phyloP scores from a whole-genome alignment of 139 green algal genomes.

The Volvox africanus region DNA sequence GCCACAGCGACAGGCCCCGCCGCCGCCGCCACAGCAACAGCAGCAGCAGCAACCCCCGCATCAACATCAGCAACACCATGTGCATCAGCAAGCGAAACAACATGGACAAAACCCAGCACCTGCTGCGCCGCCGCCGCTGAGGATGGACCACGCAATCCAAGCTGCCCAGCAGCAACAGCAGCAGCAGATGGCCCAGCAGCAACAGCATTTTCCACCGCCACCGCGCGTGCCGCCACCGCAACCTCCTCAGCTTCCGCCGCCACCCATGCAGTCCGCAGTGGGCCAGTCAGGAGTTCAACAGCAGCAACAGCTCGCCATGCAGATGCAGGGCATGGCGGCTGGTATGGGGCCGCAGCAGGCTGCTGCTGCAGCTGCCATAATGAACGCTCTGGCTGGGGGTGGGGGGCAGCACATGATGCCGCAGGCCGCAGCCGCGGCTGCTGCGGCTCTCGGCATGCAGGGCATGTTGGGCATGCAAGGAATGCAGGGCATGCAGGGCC shows the following conservation, averaged over 20 bases:
- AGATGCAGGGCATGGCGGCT: conserved; percentile 26
- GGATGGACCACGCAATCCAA: conserved; percentile 5
- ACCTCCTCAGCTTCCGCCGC: not conserved
- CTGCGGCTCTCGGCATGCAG: not conserved
- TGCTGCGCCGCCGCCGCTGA: not conserved
- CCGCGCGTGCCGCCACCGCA: conserved; percentile 2
- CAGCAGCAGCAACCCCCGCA: conserved; percentile 3
- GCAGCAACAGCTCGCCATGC: conserved; percentile 4
- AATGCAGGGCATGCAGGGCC: not conserved
- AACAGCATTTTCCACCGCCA: conserved; percentile 21
- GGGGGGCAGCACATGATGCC: not conserved
- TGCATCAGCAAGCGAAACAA: not conserved
- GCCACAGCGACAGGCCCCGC: not conserved
- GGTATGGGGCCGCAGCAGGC: conserved; percentile 38
- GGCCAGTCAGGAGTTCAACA: conserved; percentile 20
- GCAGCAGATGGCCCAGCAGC: not conserved
- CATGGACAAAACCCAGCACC: too few relatives aligned
- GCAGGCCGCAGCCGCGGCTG: not conserved
- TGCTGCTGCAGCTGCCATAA: conserved; percentile 7
- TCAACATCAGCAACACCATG: conserved; percentile 23
- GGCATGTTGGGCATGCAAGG: conserved; percentile 16
- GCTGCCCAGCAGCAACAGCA: not conserved
- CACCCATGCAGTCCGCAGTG: not conserved
- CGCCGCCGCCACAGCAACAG: conserved; percentile 13
- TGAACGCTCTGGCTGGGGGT: conserved; percentile 7